Evolutionary conservation across 106 monocot species (phyloP).

Genomic region (Amphibolis antarctica): DNA sequence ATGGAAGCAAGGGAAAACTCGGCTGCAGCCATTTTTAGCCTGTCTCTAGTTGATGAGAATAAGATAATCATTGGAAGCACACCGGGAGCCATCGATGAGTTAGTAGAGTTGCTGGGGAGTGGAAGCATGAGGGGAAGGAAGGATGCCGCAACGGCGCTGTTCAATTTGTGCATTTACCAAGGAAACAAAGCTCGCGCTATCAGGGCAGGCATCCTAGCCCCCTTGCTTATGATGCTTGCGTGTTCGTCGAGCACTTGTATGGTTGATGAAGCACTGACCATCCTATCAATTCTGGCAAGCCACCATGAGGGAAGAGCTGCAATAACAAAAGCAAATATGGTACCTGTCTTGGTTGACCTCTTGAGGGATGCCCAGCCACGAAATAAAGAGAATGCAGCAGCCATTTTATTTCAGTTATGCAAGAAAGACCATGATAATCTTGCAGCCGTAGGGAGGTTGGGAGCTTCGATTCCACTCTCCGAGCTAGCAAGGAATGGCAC

Average conservation of each 20-base stretch:
- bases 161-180: conserved; percentile 83
- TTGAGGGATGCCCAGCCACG: conserved; percentile 47
- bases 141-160: conserved; percentile 94
- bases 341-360: conserved; percentile 54
- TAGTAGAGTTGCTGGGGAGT: conserved; percentile 58
- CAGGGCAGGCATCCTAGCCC: conserved; percentile 49
- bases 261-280: conserved; percentile 63
- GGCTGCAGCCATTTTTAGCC: conserved; percentile 80
- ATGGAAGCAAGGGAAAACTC: conserved; percentile 93
- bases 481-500: conserved; percentile 62
- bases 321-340: conserved; percentile 38
- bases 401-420: conserved; percentile 62
- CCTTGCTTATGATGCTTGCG: conserved; percentile 46
- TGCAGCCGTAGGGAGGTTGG: conserved; percentile 43
- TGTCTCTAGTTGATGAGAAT: conserved; percentile 75
- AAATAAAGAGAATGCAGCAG: conserved; percentile 76
- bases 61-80: conserved; percentile 77
- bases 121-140: conserved; percentile 70
- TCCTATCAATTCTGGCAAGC: conserved; percentile 58
- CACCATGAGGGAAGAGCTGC: conserved; percentile 55
- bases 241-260: conserved; percentile 33
- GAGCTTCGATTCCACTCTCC: conserved; percentile 42
- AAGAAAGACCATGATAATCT: conserved; percentile 63
- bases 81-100: conserved; percentile 61
- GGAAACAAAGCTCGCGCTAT: conserved; percentile 67